These are phyloP conservation scores for Venturia nashicola DNA, from an alignment of 2,329 filamentous ascomycete genomes.

Conservation along the genomic window DNA sequence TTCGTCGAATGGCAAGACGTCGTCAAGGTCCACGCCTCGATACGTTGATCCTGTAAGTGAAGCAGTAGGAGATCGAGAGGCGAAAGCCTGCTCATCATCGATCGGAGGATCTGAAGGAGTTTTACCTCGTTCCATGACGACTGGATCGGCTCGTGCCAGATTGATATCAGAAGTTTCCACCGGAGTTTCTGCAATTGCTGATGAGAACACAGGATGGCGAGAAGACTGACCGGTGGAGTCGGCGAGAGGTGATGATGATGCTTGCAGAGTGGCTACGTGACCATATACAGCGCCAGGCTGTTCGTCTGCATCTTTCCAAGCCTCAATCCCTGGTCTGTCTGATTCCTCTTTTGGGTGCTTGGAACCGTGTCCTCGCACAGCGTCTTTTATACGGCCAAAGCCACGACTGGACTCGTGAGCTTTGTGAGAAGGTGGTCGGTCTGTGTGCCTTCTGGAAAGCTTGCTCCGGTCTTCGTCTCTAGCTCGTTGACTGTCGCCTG, in stretches of 20 bases:
- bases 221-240: background rate
- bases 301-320: conserved; percentile 1
- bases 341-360: conserved; percentile 27
- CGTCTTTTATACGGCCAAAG: conserved; percentile 75
- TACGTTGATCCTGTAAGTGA: conserved; percentile 48
- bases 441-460: conserved; percentile 13
- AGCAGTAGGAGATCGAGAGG: conserved; percentile 26
- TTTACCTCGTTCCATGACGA: conserved; percentile 13
- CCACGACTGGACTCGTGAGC: conserved; percentile 29
- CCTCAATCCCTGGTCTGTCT: conserved; percentile 13
- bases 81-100: conserved; percentile 11
- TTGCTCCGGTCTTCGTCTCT: conserved; percentile 31
- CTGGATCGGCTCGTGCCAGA: conserved; percentile 12
- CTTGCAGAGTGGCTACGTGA: background rate
- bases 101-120: conserved; percentile 13
- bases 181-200: conserved; percentile 23
- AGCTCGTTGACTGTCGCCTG: conserved; percentile 22
- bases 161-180: conserved; percentile 16
- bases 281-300: conserved; percentile 12
- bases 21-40: conserved; percentile 47
- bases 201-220: conserved; percentile 19
- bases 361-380: conserved; percentile 41
- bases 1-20: conserved; percentile 39
- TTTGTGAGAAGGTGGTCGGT: conserved; percentile 22
- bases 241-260: background rate